A percentile compares a stretch with the other conserved stretches of the same genome.
Conservation (phyloP, 805 yeast species). For the Henningerozyma blattae region DNA sequence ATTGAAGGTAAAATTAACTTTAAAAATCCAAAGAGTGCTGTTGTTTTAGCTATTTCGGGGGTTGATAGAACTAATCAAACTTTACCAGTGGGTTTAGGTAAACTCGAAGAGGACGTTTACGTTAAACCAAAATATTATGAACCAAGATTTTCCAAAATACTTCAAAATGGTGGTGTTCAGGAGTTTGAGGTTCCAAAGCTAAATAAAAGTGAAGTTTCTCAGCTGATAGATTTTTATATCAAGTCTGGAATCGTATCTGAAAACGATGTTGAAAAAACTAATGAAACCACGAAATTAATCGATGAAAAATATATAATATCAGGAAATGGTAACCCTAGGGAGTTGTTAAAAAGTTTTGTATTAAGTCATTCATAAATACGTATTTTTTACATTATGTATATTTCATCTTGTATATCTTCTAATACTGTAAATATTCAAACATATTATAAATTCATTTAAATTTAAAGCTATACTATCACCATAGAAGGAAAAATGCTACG, state of each 20-base stretch:
- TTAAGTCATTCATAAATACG: slow-evolving; percentile 7
- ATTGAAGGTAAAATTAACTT: slow-evolving; percentile 43
- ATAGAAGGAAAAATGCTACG: too few relatives aligned
- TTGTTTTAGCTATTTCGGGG: slow-evolving; percentile 52
- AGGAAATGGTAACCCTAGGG: slow-evolving; percentile 58
- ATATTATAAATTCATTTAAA: too few relatives aligned
- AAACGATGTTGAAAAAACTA: slow-evolving; percentile 22
- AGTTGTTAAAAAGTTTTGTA: slow-evolving; percentile 29
- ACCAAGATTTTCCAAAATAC: slow-evolving; percentile 36
- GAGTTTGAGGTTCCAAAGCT: slow-evolving; percentile 34
- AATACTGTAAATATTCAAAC: slow-evolving; percentile 11
- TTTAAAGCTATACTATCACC: too few relatives aligned
- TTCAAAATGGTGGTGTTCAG: slow-evolving; percentile 28
- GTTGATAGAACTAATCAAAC: slow-evolving; percentile 41
- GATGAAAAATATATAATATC: slow-evolving; percentile 40
- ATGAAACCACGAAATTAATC: slow-evolving; percentile 26
- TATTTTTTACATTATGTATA: not conserved
- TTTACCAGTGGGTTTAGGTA: slow-evolving; percentile 46
- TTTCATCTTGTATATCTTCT: slow-evolving; percentile 1
- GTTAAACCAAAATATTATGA: slow-evolving; percentile 39
- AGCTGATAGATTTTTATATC: slow-evolving; percentile 30
- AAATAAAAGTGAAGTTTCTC: slow-evolving; percentile 31
- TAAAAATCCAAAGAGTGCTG: slow-evolving; percentile 40
- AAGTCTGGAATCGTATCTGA: slow-evolving; percentile 30
- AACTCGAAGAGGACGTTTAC: slow-evolving; percentile 44